Evolutionary conservation across 805 yeast genomes (phyloP).

Genomic region (Myxozyma geophila): DNA sequence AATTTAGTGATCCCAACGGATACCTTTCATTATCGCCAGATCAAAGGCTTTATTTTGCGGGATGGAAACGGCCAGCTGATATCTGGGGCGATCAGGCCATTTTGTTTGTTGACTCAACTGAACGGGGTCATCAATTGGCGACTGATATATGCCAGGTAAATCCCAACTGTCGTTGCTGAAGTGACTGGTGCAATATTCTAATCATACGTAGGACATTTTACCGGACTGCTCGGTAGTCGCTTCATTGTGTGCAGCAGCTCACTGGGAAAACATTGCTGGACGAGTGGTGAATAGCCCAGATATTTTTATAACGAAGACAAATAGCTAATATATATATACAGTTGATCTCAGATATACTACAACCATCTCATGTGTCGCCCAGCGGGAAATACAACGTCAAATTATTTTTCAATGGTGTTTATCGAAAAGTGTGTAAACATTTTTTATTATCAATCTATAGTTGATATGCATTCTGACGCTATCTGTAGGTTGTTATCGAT

Average conservation of each 20-base stretch:
- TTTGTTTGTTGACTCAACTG: neutral
- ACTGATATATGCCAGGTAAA: slow-evolving; percentile 25
- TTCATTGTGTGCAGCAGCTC: slow-evolving; percentile 58
- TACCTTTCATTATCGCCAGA: slow-evolving; percentile 25
- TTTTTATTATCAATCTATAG: neutral
- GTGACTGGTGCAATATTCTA: neutral
- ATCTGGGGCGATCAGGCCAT: slow-evolving; percentile 20
- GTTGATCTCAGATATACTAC: slow-evolving; percentile 37
- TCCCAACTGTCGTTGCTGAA: no score
- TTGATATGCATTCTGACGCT: neutral
- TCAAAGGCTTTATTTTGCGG: slow-evolving; percentile 25
- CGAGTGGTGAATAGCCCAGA: slow-evolving; percentile 2
- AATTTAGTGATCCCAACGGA: slow-evolving; percentile 37
- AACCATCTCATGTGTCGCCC: slow-evolving; percentile 39
- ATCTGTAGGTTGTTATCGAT: slow-evolving; percentile 48
- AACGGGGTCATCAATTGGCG: neutral
- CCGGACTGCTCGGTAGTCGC: slow-evolving; percentile 80
- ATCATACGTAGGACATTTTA: slow-evolving; percentile 38
- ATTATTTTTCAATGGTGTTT: slow-evolving; percentile 58
- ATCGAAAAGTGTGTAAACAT: slow-evolving; percentile 45
- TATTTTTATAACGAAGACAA: neutral
- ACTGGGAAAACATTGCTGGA: slow-evolving; percentile 38
- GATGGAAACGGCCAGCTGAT: slow-evolving; percentile 37
- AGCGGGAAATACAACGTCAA: slow-evolving; percentile 49
- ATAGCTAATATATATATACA: neutral